These are phyloP conservation scores for Cymbidium sinense DNA, from an alignment of 106 monocot species.

Conservation along the genomic window DNA sequence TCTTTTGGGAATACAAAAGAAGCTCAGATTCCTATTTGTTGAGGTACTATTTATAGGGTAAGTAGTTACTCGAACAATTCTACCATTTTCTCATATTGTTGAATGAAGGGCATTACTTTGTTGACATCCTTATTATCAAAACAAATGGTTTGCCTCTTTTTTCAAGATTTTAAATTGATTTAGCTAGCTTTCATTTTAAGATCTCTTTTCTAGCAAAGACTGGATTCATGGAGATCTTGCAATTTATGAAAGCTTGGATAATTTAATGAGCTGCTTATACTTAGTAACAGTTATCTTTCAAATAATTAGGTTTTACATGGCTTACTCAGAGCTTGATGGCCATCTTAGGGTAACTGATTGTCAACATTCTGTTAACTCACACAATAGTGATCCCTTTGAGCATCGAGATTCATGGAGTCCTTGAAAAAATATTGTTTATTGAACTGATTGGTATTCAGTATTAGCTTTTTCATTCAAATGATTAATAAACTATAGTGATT, in stretches of 20 bases:
- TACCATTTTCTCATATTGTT: background rate
- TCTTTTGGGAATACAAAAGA: slow-evolving; percentile 26
- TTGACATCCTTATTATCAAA: background rate
- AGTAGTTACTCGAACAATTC: slow-evolving; percentile 9
- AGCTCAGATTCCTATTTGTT: slow-evolving; percentile 51
- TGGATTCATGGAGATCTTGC: background rate
- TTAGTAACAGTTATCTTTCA: background rate
- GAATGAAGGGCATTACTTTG: background rate
- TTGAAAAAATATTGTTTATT: background rate
- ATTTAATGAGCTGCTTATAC: background rate
- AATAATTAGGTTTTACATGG: background rate
- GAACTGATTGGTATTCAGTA: background rate
- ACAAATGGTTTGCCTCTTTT: background rate
- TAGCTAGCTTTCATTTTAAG: background rate
- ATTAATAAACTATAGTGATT: background rate
- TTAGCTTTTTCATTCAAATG: background rate
- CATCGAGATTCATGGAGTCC: background rate
- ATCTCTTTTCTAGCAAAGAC: background rate
- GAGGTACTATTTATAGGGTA: slow-evolving; percentile 92
- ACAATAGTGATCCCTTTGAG: background rate
- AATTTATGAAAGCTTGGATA: background rate
- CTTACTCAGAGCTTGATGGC: background rate
- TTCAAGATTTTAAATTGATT: background rate
- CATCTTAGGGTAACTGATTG: background rate
- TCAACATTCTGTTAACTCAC: background rate